Evolutionary conservation across 2,329 filamentous ascomycete species (phyloP).

Genomic region (Mycosphaerella sp.): DNA sequence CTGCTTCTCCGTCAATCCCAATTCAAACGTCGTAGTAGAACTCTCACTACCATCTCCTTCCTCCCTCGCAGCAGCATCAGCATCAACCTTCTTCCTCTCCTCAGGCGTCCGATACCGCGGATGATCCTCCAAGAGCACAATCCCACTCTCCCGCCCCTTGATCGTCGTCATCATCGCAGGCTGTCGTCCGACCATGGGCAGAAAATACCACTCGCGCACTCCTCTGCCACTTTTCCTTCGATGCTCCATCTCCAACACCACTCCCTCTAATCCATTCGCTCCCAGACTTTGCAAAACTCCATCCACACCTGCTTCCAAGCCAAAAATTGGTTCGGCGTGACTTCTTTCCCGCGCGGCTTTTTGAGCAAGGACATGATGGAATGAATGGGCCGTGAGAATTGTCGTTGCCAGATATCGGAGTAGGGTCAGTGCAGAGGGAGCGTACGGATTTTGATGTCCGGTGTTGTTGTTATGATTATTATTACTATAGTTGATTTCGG

Average conservation of each 20-base stretch:
- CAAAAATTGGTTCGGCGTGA: conserved; percentile 68
- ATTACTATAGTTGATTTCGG: neutral
- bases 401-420: conserved; percentile 84
- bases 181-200: conserved; percentile 37
- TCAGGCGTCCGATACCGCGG: conserved; percentile 54
- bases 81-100: conserved; percentile 28
- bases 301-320: conserved; percentile 68
- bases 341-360: conserved; percentile 73
- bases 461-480: neutral
- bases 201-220: conserved; percentile 62
- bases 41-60: conserved; percentile 44
- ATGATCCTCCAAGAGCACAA: conserved; percentile 66
- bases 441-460: conserved; percentile 43
- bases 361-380: conserved; percentile 66
- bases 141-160: conserved; percentile 36
- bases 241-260: conserved; percentile 81
- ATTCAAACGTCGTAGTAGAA: conserved; percentile 64
- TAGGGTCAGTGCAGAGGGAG: conserved; percentile 63
- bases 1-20: conserved; percentile 87
- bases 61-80: conserved; percentile 22
- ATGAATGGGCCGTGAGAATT: conserved; percentile 64
- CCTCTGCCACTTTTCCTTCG: conserved; percentile 73
- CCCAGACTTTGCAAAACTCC: conserved; percentile 66
- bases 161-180: conserved; percentile 12
- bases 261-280: conserved; percentile 47